Evolutionary conservation across 2,329 filamentous ascomycete species (phyloP).

Genomic region (Xylariaceae sp.): DNA sequence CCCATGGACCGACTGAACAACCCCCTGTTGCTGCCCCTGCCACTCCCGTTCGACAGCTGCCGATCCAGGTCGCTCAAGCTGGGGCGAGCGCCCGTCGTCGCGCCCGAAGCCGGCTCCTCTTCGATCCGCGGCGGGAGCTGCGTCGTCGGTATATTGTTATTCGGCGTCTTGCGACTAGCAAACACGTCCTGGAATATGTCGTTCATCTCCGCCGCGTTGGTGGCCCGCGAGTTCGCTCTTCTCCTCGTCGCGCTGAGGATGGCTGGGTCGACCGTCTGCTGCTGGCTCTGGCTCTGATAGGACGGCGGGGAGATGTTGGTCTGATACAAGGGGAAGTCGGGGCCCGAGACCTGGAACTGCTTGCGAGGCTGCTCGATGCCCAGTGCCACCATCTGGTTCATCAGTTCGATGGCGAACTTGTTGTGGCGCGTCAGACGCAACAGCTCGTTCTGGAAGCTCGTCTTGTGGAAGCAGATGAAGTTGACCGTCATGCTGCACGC

Average conservation of each 20-base stretch:
- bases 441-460: conserved; percentile 92
- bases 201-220: conserved; percentile 18
- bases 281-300: conserved; percentile 19
- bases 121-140: conserved; percentile 24
- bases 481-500: conserved; percentile 84
- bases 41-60: conserved; percentile 16
- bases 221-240: conserved; percentile 24
- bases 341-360: conserved; percentile 62
- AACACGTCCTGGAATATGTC: conserved; percentile 44
- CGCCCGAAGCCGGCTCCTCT: conserved; percentile 20
- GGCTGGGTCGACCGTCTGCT: conserved; percentile 21
- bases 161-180: conserved; percentile 33
- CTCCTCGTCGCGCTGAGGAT: conserved; percentile 24
- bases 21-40: conserved; percentile 12
- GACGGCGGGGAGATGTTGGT: conserved; percentile 32
- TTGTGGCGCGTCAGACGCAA: conserved; percentile 85
- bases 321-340: conserved; percentile 59
- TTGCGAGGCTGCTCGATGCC: conserved; percentile 80
- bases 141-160: conserved; percentile 10
- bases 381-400: conserved; percentile 75
- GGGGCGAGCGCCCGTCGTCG: conserved; percentile 27
- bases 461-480: conserved; percentile 96
- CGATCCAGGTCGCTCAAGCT: conserved; percentile 19
- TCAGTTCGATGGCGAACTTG: conserved; percentile 88
- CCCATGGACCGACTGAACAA: conserved; percentile 21